phyloP scores from a whole-genome alignment of 257 asterid genomes.

The Solanum pennellii region DNA sequence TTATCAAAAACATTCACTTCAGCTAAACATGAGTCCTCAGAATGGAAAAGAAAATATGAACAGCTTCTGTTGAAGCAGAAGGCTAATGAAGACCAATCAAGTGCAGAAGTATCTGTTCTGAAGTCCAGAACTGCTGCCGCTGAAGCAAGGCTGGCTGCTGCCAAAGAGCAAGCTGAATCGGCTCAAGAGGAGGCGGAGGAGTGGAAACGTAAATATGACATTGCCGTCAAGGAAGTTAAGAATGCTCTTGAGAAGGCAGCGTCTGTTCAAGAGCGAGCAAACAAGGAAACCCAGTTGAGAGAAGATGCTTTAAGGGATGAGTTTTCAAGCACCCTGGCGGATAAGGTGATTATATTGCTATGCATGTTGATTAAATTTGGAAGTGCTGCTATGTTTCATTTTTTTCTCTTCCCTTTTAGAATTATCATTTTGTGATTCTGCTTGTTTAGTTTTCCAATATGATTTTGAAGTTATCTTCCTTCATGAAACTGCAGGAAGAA shows the following conservation, averaged over 20 bases:
- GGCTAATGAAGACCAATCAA: constrained; percentile 75
- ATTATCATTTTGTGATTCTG: background rate
- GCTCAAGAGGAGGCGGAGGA: constrained; percentile 94
- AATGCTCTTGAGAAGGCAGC: constrained; percentile 92
- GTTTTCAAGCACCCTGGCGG: constrained; percentile 48
- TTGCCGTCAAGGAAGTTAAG: constrained; percentile 77
- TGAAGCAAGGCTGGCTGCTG: constrained; percentile 94
- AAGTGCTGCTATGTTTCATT: background rate
- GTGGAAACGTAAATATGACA: constrained; percentile 89
- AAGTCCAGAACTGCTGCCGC: constrained; percentile 86
- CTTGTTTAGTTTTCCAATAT: background rate
- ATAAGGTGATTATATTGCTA: constrained; percentile 42
- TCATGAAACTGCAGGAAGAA: constrained; percentile 51
- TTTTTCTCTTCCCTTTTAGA: background rate
- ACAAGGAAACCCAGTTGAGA: constrained; percentile 59
- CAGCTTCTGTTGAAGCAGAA: constrained; percentile 47
- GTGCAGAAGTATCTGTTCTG: constrained; percentile 68
- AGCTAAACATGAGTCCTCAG: constrained; percentile 57
- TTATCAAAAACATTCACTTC: constrained; percentile 50
- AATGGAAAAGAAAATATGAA: constrained; percentile 89
- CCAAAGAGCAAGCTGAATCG: constrained; percentile 83
- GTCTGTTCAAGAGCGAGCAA: constrained; percentile 72
- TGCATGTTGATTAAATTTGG: background rate
- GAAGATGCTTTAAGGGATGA: constrained; percentile 83
- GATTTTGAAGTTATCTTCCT: constrained; percentile 4